Percentiles rank a stretch among this genome's conserved stretches.
phyloP scores from a whole-genome alignment of 768 basidiomycete genomes.

The Coprinopsis sp. region DNA sequence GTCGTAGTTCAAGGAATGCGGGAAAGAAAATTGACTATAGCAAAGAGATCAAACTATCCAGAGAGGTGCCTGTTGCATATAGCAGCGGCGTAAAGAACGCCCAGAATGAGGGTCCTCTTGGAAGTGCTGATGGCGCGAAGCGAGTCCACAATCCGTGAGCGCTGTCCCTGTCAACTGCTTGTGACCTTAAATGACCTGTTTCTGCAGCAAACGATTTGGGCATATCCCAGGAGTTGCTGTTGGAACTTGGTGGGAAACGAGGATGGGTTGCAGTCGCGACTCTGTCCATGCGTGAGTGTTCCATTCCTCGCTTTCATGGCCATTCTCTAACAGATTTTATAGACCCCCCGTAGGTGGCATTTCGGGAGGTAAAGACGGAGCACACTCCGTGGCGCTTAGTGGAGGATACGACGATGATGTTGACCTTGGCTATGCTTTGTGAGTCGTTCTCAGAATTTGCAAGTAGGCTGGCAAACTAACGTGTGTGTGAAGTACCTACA shows the following conservation, averaged over 20 bases:
- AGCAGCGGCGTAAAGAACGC: slow-evolving; percentile 31
- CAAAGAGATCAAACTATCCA: slow-evolving; percentile 34
- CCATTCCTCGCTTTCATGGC: not conserved
- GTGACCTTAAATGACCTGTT: not conserved
- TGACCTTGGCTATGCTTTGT: slow-evolving; percentile 81
- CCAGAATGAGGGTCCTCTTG: slow-evolving; percentile 32
- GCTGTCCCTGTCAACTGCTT: slow-evolving; percentile 2
- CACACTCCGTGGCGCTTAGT: slow-evolving; percentile 82
- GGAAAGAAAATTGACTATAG: slow-evolving; percentile 56
- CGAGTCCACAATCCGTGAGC: slow-evolving; percentile 52
- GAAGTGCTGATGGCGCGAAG: slow-evolving; percentile 27
- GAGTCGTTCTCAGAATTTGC: slow-evolving; percentile 26
- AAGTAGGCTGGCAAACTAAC: not conserved
- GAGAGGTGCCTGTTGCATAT: slow-evolving; percentile 29
- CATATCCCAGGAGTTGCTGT: slow-evolving; percentile 73
- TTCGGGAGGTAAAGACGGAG: slow-evolving; percentile 57
- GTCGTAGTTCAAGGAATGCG: slow-evolving; percentile 66
- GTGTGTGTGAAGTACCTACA: slow-evolving; percentile 56
- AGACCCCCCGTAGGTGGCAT: slow-evolving; percentile 88
- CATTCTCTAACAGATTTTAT: not conserved
- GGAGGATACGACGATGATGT: slow-evolving; percentile 89
- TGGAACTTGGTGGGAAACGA: slow-evolving; percentile 79
- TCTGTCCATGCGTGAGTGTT: slow-evolving; percentile 77
- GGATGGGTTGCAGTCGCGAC: slow-evolving; percentile 68
- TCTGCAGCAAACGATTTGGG: slow-evolving; percentile 68